Percentiles rank a stretch among this genome's conserved stretches.
Evolutionary conservation across 179 eudicot genomes (phyloP).

Genomic region (Heliamphora pulchella): DNA sequence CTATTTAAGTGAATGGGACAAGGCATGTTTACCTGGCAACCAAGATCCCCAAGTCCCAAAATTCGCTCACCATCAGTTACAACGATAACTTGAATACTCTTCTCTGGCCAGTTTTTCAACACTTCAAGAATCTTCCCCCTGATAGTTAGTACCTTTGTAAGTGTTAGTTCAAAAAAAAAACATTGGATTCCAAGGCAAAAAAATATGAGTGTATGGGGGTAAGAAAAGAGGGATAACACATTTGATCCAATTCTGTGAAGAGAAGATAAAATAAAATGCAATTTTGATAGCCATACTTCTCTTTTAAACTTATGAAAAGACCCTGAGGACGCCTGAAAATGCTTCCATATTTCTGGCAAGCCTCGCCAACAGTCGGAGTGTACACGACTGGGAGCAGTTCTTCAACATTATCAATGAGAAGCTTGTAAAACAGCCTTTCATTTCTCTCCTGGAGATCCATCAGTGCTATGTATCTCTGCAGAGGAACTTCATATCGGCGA

Average conservation of each 20-base stretch:
- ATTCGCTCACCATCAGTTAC: conserved; percentile 96
- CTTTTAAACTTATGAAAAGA: conserved; percentile 81
- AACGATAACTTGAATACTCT: conserved; percentile 80
- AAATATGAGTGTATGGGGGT: too few species aligned
- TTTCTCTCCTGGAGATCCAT: conserved; percentile 96
- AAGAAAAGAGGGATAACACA: conserved; percentile 9
- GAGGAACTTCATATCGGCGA: conserved; percentile 75
- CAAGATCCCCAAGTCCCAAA: conserved; percentile 95
- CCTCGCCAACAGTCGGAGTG: conserved; percentile 97
- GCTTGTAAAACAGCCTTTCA: conserved; percentile 91
- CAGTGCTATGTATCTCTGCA: conserved; percentile 80
- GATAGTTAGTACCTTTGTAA: not conserved
- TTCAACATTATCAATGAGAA: conserved; percentile 89
- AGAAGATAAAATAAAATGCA: too few species aligned
- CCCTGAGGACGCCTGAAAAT: conserved; percentile 92
- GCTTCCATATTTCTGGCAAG: conserved; percentile 92
- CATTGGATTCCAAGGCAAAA: too few species aligned
- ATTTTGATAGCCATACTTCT: conserved; percentile 46
- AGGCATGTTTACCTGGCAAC: conserved; percentile 63
- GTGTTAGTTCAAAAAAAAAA: not conserved
- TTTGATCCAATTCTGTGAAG: not conserved
- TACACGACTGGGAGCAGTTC: conserved; percentile 91
- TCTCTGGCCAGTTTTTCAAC: conserved; percentile 89
- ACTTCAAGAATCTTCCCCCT: conserved; percentile 70
- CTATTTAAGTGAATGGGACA: not conserved